Base-by-base conservation (phyloP, 1,284 basidiomycete species). In the Ceratobasidium sp. region DNA sequence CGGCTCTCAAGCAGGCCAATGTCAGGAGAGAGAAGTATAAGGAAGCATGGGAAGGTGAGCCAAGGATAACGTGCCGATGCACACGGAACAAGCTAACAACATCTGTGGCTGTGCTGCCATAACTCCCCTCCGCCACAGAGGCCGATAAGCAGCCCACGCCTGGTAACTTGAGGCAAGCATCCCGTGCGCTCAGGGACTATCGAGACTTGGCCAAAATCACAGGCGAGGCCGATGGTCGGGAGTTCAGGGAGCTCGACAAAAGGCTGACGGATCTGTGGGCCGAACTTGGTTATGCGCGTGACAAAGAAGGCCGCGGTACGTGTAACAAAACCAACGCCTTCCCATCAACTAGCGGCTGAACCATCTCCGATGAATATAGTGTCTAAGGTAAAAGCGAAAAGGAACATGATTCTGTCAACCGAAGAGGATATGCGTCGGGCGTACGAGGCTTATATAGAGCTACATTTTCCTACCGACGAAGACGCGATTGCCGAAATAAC, bases 401-500 rank as follows among this genome's bases (percentile, higher is more conserved):
- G 31, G 41, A 16, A 14, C 9, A 43, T 31, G 16, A 2, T 3
- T 11, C 24, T 29, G 9, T 22, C 24, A 31, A 65, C 46, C 24
- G 63, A 65, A 11, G 63, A 65, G 19, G 63, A 48, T 13, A 65
- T 65, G 63, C 22, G 13, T 27, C n/a, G 19, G 24, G 63, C 63
- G 27, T 65, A 49, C 19, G 29, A 19, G 7, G 24, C 22, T 16
- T 65, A 65, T 48, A 9, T 48, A 1, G 41, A 48, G 27, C 13
- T 29, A n/a, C 63, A 65, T 49, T 65, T 65, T 43, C 46, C 63
- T 3, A 19, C 63, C 5, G 22, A 51, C 29, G 27, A n/a, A 6
- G 63, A 65, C 9, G 43, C 43, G 9, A 34, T 51, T 14, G 29
- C 41, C n/a, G 63, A 65, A 22, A 29, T 65, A 2, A 48, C 24